Conservation (phyloP, 2,329 filamentous ascomycete species). For the Sclerotinia subarctica region DNA sequence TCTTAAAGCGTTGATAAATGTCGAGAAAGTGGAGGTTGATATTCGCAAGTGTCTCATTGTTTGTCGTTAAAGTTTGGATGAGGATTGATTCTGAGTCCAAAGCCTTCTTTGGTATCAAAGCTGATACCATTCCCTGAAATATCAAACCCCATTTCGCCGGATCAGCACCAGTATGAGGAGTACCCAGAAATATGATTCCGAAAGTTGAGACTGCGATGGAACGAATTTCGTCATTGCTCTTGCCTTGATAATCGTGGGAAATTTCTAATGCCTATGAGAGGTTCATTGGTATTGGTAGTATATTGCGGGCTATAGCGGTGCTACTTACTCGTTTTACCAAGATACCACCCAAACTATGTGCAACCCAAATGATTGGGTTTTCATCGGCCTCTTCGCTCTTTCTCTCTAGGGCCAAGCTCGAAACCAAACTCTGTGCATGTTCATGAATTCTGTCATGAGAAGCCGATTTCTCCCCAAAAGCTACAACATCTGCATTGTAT, state of each 20-base stretch:
- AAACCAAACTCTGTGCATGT: constrained; percentile 67
- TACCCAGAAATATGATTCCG: constrained; percentile 73
- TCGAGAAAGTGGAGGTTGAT: constrained; percentile 73
- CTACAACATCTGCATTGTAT: constrained; percentile 64
- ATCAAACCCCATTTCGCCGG: constrained; percentile 65
- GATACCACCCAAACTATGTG: constrained; percentile 70
- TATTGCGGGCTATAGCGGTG: neutral
- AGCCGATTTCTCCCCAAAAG: constrained; percentile 46
- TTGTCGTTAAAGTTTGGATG: constrained; percentile 66
- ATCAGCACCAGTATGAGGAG: constrained; percentile 69
- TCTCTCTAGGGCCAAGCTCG: constrained; percentile 60
- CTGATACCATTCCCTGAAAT: constrained; percentile 64
- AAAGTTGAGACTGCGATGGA: constrained; percentile 73
- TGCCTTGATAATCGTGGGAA: constrained; percentile 58
- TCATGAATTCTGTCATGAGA: constrained; percentile 63
- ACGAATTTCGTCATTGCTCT: constrained; percentile 60
- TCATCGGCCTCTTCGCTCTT: constrained; percentile 53
- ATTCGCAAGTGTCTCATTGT: constrained; percentile 70
- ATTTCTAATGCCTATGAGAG: constrained; percentile 54
- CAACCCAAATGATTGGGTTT: constrained; percentile 73
- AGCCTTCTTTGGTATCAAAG: constrained; percentile 61
- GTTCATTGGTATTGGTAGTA: neutral
- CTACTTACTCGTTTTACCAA: constrained; percentile 56
- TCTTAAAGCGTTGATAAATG: constrained; percentile 65
- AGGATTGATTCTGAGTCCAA: constrained; percentile 66